Evolutionary conservation across 2,329 filamentous ascomycete genomes (phyloP), one percentile per base, ranked within the genome.

Genomic region (Malbranchea cinnamomea): DNA sequence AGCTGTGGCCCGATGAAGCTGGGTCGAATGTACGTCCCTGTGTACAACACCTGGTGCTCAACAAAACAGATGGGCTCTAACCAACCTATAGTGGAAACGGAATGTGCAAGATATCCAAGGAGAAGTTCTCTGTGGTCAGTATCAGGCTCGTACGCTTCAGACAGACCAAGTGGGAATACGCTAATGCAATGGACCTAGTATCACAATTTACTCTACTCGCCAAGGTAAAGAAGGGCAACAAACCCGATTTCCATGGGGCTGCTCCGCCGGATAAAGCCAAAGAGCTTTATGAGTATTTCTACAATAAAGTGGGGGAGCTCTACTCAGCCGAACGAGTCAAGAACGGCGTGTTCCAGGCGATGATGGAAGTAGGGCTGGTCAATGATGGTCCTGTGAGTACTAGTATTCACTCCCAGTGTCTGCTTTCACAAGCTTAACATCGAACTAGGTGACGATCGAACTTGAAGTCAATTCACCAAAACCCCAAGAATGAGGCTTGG

Each of bases 141-240:
- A 21, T 11, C 14, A 12, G n/a, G 8, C 18, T 26, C 15, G 20
- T 9, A 12, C 26, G 16, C 10, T 15, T 9, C 20, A 4, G 26
- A 22, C 22, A 26, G 23, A 15, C 10, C 15, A 15, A n/a, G 12
- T 23, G 20, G 19, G 6, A n/a, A 16, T n/a, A 4, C 13, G 23
- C 12, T 14, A 33, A 10, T n/a, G 15, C 12, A 16, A 4, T 10
- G 25, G 33, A 20, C 23, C 18, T 48, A 91, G 87, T 98, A 26
- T 95, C 89, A 9, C 89, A 98, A 57, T 98, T 98, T 50, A 98
- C 89, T 2, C 69, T 98, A 6, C 68, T 92, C 28, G 91, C 84
- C 26, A 79, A 77, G 26, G 85, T 85, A n/a, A 92, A 85, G 50
- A 95, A 95, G 56, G 87, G 87, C 38, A 85, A 74, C 49, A 95